Conservation (phyloP, 257 asterid genomes). For the Fraxinus quadrangulata region DNA sequence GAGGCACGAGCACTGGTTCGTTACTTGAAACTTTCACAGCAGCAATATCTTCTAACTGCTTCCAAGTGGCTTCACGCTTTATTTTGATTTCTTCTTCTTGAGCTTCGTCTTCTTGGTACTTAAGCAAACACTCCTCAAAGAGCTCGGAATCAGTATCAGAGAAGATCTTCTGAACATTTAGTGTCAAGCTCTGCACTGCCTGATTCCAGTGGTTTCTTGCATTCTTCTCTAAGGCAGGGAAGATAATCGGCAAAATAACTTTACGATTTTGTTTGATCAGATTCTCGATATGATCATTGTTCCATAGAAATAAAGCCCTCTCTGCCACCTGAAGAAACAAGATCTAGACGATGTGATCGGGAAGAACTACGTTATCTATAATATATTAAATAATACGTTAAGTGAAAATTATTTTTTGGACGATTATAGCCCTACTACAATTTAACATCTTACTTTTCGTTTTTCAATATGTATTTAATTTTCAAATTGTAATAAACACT, state of each 20-base stretch:
- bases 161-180: conserved; percentile 48
- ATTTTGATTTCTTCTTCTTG: conserved; percentile 44
- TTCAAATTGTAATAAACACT: too few relatives aligned
- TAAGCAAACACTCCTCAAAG: conserved; percentile 41
- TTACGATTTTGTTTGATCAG: conserved; percentile 46
- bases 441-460: too few relatives aligned
- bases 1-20: conserved; percentile 42
- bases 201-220: conserved; percentile 42
- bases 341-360: background rate
- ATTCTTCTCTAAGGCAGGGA: conserved; percentile 39
- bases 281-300: conserved; percentile 44
- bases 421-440: too few relatives aligned
- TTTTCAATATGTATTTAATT: too few relatives aligned
- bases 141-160: conserved; percentile 40
- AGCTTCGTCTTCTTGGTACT: conserved; percentile 56
- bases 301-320: conserved; percentile 39
- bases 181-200: conserved; percentile 40
- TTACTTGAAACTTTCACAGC: conserved; percentile 45
- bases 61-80: conserved; percentile 67
- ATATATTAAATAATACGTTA: too few relatives aligned
- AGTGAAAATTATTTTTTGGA: too few relatives aligned
- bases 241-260: conserved; percentile 37
- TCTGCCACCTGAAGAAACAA: conserved; percentile 34
- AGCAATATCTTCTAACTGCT: conserved; percentile 63
- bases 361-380: background rate